Evolutionary conservation across 768 basidiomycete species (phyloP), one percentile per base, ranked within the genome.

Genomic region (Phaeotremella fagi): DNA sequence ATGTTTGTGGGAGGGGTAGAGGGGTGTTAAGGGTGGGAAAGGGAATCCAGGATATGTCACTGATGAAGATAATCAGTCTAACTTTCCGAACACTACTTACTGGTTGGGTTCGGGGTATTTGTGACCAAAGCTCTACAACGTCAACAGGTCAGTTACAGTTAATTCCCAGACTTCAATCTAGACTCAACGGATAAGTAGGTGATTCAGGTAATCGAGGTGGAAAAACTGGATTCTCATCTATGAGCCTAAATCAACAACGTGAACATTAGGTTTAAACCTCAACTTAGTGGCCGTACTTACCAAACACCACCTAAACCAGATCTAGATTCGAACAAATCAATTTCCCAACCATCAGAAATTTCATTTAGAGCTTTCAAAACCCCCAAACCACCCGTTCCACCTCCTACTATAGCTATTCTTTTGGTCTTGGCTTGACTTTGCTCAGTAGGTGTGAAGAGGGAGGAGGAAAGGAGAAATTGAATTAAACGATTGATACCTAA

Each of bases 261-360:
- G 4, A 63, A 55, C 24, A 15, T 5, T 25, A 9, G 36, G 26
- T 50, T 38, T 24, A 16, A 43, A 14, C 2, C 11, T 7, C 31
- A 33, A 33, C 7, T 20, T 41, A 41, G 7, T 41, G 33, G 33
- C 9, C n/a, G 33, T 26, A 68, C 80, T 52, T 62, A 87, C 89
- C 89, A 90, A 48, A 90, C 71, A 0, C 89, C 89, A 2, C 89
- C 89, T 5, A 88, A 72, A 24, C 80, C 78, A 16, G 81, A 75
- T 52, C 85, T 77, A 6, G 82, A 76, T 68, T 90, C 89, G 50
- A 82, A 87, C 1, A 79, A 81, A 3, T 77, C 74, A 2, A 82
- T 72, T n/a, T 71, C 73, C 88, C 89, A 90, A n/a, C 75, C 57
- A 0, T 83, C 82, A 20, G 74, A 62, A 68, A 80, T 80, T 71